These are phyloP conservation scores for Pestalotiopsis sp. DNA, from an alignment of 2,329 filamentous ascomycete genomes.

Conservation along the genomic window DNA sequence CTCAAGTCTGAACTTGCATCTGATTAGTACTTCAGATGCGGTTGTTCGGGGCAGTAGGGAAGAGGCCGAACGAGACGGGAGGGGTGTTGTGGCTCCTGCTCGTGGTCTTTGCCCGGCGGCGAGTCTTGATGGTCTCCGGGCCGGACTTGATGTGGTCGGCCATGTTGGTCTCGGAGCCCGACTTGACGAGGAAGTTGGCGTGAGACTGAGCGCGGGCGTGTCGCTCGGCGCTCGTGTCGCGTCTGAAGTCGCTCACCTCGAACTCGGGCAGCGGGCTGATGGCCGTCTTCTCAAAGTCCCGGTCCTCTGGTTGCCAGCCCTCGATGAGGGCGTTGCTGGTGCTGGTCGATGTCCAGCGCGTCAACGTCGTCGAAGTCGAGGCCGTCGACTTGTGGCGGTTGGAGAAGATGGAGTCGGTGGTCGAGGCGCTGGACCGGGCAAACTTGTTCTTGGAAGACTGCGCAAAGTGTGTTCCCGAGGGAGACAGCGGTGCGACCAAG, in stretches of 20 bases:
- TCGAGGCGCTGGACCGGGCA: conserved; percentile 57
- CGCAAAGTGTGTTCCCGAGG: conserved; percentile 33
- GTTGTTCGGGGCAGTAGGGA: conserved; percentile 22
- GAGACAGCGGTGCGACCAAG: conserved; percentile 30
- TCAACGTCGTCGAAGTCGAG: conserved; percentile 56
- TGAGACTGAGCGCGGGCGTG: conserved; percentile 32
- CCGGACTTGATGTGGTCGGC: conserved; percentile 17
- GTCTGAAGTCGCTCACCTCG: conserved; percentile 13
- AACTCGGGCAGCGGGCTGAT: conserved; percentile 11
- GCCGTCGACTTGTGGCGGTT: conserved; percentile 55
- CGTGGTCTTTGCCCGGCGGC: conserved; percentile 33
- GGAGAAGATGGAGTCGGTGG: conserved; percentile 52
- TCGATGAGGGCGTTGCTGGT: conserved; percentile 41
- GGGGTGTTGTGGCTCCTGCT: conserved; percentile 29
- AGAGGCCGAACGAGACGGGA: conserved; percentile 32
- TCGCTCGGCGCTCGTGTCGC: conserved; percentile 24
- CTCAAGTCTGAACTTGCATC: background rate
- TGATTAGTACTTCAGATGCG: background rate
- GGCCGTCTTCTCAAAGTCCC: conserved; percentile 18
- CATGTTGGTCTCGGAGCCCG: conserved; percentile 14
- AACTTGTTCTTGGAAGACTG: conserved; percentile 26
- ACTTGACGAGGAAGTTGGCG: conserved; percentile 24
- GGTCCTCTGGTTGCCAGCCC: conserved; percentile 19
- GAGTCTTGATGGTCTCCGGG: conserved; percentile 25
- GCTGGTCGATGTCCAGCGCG: conserved; percentile 56